Evolutionary conservation across 2,329 filamentous ascomycete species (phyloP), one percentile per base, ranked within the genome.

Genomic region (Aspergillus fumigatus): DNA sequence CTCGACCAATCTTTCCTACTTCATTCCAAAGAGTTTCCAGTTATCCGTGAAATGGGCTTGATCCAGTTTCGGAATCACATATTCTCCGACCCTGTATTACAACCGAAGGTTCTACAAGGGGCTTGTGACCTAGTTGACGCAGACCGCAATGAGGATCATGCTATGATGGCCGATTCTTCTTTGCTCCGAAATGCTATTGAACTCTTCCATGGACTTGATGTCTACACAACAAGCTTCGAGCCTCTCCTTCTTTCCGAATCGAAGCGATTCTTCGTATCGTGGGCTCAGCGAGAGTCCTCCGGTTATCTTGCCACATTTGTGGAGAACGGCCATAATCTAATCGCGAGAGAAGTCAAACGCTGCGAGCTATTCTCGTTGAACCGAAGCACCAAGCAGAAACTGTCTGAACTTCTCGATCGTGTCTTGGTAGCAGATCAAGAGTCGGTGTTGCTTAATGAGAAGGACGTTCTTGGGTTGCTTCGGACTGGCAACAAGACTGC

Each of bases 1-100:
- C 82, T 99, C 62, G 93, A 99, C 71, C 87, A 94, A 60, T 90
- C 92, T 2, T 97, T 92, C 69, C 81, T 99, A 7, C 79, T 96
- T 2, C 87, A 88, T 56, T 86, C 87, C 48, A 86, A 87, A 63
- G 84, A 88, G 23, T 76, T 82, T 38, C 81, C 82, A 9, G 88
- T 88, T 35, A 85, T 99, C 55, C 88, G 92, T 67, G 90, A 96
- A 67, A 86, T 96, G 78, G 85, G 88, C 4, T 85, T 94, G 54
- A 75, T 80, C 14, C 82, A 91, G 58, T 99, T 97, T 70, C 84
- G 89, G 53, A 82, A 76, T 8, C 72, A 78, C 49, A 76, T 88
- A 35, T 85, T 86, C 63, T 75, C 79, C 35, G 77, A 86, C 59
- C 54, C 72, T 0, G 74, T 71, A 21, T 73, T 88, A 41, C 81